Percentiles rank a stretch among this genome's conserved stretches.
Conservation (phyloP, 2,329 filamentous ascomycete species). For the Rutstroemia sp. region DNA sequence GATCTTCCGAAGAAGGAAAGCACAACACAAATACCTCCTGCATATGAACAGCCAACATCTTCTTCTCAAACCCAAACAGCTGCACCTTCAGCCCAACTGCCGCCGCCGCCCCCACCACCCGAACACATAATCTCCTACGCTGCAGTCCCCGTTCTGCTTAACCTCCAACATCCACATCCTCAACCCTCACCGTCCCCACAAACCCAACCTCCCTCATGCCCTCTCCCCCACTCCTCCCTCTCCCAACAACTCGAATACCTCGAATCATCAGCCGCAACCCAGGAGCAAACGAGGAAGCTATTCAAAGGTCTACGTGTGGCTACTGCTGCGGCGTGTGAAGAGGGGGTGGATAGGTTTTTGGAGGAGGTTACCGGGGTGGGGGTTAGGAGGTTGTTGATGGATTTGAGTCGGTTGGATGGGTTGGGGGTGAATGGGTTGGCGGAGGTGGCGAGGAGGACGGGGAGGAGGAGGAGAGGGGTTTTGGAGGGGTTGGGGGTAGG, state of each 20-base stretch:
- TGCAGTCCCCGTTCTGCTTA: not conserved
- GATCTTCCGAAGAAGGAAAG: slow-evolving; percentile 6
- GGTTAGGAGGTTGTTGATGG: slow-evolving; percentile 47
- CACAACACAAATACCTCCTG: not conserved
- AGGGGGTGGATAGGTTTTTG: slow-evolving; percentile 45
- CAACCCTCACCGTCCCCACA: not conserved
- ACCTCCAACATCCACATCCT: not conserved
- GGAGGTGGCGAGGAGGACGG: slow-evolving; percentile 19
- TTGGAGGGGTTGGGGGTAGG: slow-evolving; percentile 6
- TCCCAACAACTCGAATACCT: not conserved
- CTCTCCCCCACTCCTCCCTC: not conserved
- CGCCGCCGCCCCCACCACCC: not conserved
- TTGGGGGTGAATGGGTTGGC: slow-evolving; percentile 28
- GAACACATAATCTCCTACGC: not conserved
- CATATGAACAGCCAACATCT: not conserved
- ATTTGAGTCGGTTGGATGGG: slow-evolving; percentile 44
- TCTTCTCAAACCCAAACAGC: not conserved
- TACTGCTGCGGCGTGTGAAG: slow-evolving; percentile 48
- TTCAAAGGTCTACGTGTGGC: slow-evolving; percentile 48
- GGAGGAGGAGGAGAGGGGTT: slow-evolving; percentile 17
- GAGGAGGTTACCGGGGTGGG: slow-evolving; percentile 43
- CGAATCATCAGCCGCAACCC: not conserved
- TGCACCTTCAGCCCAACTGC: not conserved
- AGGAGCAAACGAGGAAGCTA: slow-evolving; percentile 35
- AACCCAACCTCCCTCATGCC: not conserved